Conservation (phyloP, 192 early-diverging fungal genomes). For the Backusella tuberculispora region DNA sequence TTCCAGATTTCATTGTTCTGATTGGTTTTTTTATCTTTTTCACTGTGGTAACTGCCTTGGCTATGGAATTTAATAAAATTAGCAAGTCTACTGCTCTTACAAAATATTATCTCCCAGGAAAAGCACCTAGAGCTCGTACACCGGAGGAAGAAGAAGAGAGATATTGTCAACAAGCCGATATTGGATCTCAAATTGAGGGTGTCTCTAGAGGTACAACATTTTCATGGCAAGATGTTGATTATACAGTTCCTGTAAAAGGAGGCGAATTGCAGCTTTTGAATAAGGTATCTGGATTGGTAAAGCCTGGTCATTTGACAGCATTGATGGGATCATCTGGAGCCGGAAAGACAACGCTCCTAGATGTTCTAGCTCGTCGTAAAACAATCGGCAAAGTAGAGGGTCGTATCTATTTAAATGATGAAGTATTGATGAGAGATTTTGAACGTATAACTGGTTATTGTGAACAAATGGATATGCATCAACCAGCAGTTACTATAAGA, state of each 20-base stretch:
- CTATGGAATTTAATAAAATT: constrained; percentile 66
- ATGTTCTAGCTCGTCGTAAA: constrained; percentile 77
- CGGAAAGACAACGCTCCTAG: constrained; percentile 80
- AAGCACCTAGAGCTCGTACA: constrained; percentile 19
- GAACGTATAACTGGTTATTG: constrained; percentile 74
- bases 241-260: constrained; percentile 65
- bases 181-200: constrained; percentile 45
- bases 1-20: constrained; percentile 61
- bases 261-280: constrained; percentile 68
- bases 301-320: constrained; percentile 78
- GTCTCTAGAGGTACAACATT: constrained; percentile 53
- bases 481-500: constrained; percentile 85
- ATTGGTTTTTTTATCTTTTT: constrained; percentile 49
- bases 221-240: constrained; percentile 68
- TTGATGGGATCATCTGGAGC: constrained; percentile 94
- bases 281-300: constrained; percentile 68
- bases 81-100: constrained; percentile 55
- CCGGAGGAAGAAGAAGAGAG: constrained; percentile 38
- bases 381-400: constrained; percentile 67
- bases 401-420: constrained; percentile 59
- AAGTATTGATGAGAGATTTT: constrained; percentile 50
- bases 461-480: constrained; percentile 89
- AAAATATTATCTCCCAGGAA: constrained; percentile 51
- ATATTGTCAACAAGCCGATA: constrained; percentile 37
- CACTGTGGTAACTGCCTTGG: constrained; percentile 43